Base-by-base conservation (phyloP, 108 stramenopile genomes). In the Fragilaria crotonensis region DNA sequence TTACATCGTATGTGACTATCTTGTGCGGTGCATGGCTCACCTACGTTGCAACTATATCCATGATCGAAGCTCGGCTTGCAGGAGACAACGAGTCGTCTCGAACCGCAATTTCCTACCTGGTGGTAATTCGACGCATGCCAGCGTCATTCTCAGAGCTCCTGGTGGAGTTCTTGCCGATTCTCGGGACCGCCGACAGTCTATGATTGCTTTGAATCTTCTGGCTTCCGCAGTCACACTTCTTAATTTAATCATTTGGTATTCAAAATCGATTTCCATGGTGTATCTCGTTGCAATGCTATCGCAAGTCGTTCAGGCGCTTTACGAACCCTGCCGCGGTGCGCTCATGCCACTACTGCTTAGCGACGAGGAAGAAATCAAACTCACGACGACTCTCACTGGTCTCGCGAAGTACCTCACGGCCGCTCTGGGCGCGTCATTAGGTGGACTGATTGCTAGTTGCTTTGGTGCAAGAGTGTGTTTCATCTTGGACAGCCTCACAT, bases 101-200 rank as follows among this genome's bases (percentile, higher is more conserved):
- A n/a, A n/a, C n/a, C n/a, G n/a, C n/a, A n/a, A n/a, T n/a, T n/a
- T n/a, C n/a, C n/a, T n/a, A n/a, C n/a, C 60, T 89, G 30, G 69
- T 89, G 9, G 56, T 79, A 0, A 47, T 83, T 14, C 65, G 84
- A 25, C 57, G 83, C 4, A n/a, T 85, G 2, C 84, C 88, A n/a
- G 74, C 71, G 70, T 81, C 21, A 14, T 85, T 7, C 61, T 85
- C 33, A 58, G 66, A 7, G 57, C 78, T n/a, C 46, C 79, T 14
- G 88, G 88, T 1, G 88, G 88, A 26, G 70, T 66, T n/a, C 52
- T 89, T 9, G 81, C 88, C 0, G 88, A 89, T 74, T 49, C 59
- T 19, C 55, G 44, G 27, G 88, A 89, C 66, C 71, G 84, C 56
- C 67, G 88, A 14, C 60, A 68, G 19, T 51, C 71, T 4, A 70